Percentiles rank a stretch among this genome's conserved stretches.
Conservation (phyloP, 2,329 filamentous ascomycete genomes). For the Botrytis pseudocinerea region DNA sequence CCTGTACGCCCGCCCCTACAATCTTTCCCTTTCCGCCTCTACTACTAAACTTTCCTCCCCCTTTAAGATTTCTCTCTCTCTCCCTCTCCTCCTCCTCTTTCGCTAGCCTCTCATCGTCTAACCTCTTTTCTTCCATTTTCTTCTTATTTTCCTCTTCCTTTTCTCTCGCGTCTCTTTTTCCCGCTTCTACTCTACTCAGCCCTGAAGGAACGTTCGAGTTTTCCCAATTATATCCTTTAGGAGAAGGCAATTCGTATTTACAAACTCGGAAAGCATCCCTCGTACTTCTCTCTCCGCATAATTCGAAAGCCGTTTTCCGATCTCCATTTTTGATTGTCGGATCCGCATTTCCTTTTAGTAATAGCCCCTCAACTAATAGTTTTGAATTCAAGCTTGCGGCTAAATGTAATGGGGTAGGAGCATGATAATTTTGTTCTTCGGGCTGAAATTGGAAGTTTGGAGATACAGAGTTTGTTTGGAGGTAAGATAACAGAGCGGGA, state of each 20-base stretch:
- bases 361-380: slow-evolving; percentile 73
- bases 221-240: slow-evolving; percentile 58
- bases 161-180: slow-evolving; percentile 68
- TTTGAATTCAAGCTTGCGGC: slow-evolving; percentile 79
- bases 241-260: slow-evolving; percentile 62
- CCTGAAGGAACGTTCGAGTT: slow-evolving; percentile 69
- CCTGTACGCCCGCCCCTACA: slow-evolving; percentile 37
- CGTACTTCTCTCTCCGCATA: slow-evolving; percentile 81
- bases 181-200: slow-evolving; percentile 70
- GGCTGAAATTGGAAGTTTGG: slow-evolving; percentile 77
- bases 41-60: slow-evolving; percentile 42
- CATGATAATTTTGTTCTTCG: slow-evolving; percentile 69
- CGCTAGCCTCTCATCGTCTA: slow-evolving; percentile 67
- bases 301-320: slow-evolving; percentile 82
- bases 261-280: slow-evolving; percentile 91
- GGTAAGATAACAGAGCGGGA: slow-evolving; percentile 80
- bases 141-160: slow-evolving; percentile 66
- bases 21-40: slow-evolving; percentile 52
- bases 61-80: slow-evolving; percentile 38
- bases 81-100: slow-evolving; percentile 51
- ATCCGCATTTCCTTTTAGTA: slow-evolving; percentile 73
- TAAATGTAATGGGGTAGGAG: slow-evolving; percentile 77
- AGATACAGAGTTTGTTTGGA: slow-evolving; percentile 71
- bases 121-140: slow-evolving; percentile 68
- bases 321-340: slow-evolving; percentile 71